Evolutionary conservation across 306 rosid genomes (phyloP).

Genomic region (Boehmeria nivea): DNA sequence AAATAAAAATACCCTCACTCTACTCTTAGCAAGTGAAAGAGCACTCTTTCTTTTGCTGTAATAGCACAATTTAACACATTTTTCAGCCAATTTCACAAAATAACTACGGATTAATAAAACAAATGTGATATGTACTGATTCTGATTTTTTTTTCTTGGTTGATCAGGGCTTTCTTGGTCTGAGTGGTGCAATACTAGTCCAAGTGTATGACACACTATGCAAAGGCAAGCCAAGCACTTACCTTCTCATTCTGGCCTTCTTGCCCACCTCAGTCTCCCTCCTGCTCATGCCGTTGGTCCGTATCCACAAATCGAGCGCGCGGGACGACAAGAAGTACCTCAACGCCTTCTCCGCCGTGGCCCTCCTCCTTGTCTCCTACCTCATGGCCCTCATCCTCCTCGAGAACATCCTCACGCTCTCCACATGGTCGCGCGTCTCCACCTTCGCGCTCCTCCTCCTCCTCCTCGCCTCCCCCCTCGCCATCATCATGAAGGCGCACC

Average conservation of each 20-base stretch:
- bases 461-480: constrained; percentile 58
- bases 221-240: constrained; percentile 55
- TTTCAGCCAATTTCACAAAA: too few species aligned
- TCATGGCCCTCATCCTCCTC: constrained; percentile 53
- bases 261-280: constrained; percentile 52
- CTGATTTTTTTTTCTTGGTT: constrained; percentile 3
- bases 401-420: constrained; percentile 40
- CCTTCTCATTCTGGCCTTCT: constrained; percentile 62
- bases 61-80: too few species aligned
- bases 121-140: too few species aligned
- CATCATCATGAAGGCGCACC: constrained; percentile 51
- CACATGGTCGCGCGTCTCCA: constrained; percentile 35
- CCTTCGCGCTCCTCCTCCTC: constrained; percentile 43
- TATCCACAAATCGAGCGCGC: constrained; percentile 40
- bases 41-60: too few species aligned
- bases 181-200: constrained; percentile 83
- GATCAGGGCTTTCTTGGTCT: constrained; percentile 82
- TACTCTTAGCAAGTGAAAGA: too few species aligned
- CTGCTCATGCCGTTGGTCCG: constrained; percentile 57
- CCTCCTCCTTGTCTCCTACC: constrained; percentile 51
- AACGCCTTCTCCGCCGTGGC: constrained; percentile 53
- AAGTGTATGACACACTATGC: constrained; percentile 48
- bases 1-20: too few species aligned
- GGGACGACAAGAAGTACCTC: constrained; percentile 55
- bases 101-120: too few species aligned